Conservation (phyloP, 768 basidiomycete species). For the Pilatotrama ljubarskyi region DNA sequence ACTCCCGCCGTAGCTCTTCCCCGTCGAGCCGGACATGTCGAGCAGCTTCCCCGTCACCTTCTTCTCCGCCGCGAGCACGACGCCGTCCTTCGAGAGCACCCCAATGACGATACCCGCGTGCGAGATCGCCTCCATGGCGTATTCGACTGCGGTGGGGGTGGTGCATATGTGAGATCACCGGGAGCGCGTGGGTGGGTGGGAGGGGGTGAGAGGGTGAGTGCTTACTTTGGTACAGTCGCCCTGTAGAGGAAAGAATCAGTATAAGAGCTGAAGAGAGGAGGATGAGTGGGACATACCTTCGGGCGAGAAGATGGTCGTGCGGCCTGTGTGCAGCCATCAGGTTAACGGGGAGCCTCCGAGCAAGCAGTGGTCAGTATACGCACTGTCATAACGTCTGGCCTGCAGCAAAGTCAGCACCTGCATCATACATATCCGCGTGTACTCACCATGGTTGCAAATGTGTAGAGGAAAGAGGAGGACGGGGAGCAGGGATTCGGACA, state of each 20-base stretch:
- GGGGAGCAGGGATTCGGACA: background rate
- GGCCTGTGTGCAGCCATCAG: conserved; percentile 49
- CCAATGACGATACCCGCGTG: conserved; percentile 94
- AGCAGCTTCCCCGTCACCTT: conserved; percentile 98
- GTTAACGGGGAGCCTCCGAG: conserved; percentile 5
- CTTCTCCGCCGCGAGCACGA: conserved; percentile 93
- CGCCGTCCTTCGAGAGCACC: conserved; percentile 86
- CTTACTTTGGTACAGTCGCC: conserved; percentile 95
- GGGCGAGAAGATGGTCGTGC: conserved; percentile 98
- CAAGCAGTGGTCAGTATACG: conserved; percentile 33
- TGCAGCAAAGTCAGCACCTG: conserved; percentile 33
- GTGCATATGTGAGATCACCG: conserved; percentile 1
- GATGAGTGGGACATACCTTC: conserved; percentile 61
- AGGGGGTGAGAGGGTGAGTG: conserved; percentile 1
- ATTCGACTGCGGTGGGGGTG: conserved; percentile 70
- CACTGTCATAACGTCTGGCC: conserved; percentile 96
- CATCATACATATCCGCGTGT: background rate
- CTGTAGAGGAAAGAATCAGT: conserved; percentile 42
- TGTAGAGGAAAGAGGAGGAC: background rate
- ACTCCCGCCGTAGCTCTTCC: conserved; percentile 90
- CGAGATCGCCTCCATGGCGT: conserved; percentile 99
- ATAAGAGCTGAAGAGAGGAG: background rate
- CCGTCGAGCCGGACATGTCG: conserved; percentile 83
- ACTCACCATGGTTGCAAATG: conserved; percentile 21
- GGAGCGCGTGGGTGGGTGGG: background rate